A percentile compares a stretch with the other conserved stretches of the same genome.
Conservation (phyloP, 345 rosid species). For the Brassica carinata region DNA sequence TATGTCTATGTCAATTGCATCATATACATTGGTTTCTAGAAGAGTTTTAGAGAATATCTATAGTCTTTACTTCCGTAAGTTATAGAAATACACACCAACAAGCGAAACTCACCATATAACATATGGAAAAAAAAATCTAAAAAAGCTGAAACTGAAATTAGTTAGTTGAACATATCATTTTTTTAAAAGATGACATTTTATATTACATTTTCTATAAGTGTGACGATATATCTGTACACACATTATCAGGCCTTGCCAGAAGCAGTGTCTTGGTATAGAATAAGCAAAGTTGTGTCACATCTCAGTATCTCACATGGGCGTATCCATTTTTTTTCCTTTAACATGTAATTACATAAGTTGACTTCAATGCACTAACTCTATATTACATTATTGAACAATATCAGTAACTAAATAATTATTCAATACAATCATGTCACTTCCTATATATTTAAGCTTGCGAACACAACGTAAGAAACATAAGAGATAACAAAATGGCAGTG, state of each 20-base stretch:
- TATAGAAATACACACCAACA: not conserved
- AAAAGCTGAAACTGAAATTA: not conserved
- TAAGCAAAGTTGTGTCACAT: not conserved
- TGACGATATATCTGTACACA: not conserved
- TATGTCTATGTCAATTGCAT: not conserved
- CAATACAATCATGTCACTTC: not conserved
- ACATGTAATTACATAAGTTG: not conserved
- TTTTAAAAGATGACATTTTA: not conserved
- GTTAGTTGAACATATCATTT: not conserved
- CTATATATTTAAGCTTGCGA: conserved; percentile 12
- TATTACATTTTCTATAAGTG: not conserved
- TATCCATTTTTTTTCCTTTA: not conserved
- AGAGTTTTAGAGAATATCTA: not conserved
- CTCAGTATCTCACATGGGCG: not conserved
- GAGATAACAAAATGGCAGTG: conserved; percentile 6
- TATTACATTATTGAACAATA: not conserved
- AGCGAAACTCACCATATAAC: not conserved
- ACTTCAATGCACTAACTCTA: not conserved
- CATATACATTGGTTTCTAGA: not conserved
- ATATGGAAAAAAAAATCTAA: not conserved
- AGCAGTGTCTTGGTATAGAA: not conserved
- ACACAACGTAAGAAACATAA: not conserved
- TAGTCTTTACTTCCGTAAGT: not conserved
- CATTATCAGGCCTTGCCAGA: not conserved
- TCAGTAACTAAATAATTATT: not conserved